phyloP scores from a whole-genome alignment of 108 stramenopile species.

The Cyclostephanos invisitatus region DNA sequence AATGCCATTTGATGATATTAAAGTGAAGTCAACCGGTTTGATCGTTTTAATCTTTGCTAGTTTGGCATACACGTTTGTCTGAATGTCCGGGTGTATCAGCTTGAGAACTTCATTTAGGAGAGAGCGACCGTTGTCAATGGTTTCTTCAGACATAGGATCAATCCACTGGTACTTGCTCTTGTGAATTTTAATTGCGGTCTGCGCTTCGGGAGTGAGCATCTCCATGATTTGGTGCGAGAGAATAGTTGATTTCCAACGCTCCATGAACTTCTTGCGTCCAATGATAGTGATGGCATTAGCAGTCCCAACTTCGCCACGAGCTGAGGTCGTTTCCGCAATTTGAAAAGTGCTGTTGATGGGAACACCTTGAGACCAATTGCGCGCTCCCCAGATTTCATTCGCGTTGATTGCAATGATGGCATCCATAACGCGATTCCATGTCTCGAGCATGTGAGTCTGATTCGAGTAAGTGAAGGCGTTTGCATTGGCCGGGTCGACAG shows the following conservation, averaged over 20 bases:
- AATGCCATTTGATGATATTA: slow-evolving; percentile 1
- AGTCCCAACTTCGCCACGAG: too few species aligned
- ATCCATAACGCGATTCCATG: background rate
- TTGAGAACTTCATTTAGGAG: background rate
- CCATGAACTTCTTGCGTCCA: too few species aligned
- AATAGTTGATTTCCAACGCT: too few species aligned
- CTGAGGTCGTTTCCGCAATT: too few species aligned
- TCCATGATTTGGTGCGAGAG: too few species aligned
- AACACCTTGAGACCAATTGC: background rate
- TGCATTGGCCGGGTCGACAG: background rate
- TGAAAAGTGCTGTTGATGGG: too few species aligned
- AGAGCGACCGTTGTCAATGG: background rate
- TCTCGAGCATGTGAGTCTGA: background rate
- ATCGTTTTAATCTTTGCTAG: background rate
- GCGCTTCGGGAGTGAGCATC: background rate
- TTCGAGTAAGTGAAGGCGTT: background rate
- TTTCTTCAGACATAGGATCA: background rate
- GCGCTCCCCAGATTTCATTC: background rate
- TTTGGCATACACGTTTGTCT: background rate
- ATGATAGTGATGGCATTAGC: too few species aligned
- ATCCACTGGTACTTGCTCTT: background rate
- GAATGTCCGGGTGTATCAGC: background rate
- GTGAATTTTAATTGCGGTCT: background rate
- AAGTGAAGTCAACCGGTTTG: background rate
- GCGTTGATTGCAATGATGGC: background rate